A percentile compares a stretch with the other conserved stretches of the same genome.
Evolutionary conservation across 2,329 filamentous ascomycete species (phyloP).

Genomic region (Sporothrix pseudoabietina): DNA sequence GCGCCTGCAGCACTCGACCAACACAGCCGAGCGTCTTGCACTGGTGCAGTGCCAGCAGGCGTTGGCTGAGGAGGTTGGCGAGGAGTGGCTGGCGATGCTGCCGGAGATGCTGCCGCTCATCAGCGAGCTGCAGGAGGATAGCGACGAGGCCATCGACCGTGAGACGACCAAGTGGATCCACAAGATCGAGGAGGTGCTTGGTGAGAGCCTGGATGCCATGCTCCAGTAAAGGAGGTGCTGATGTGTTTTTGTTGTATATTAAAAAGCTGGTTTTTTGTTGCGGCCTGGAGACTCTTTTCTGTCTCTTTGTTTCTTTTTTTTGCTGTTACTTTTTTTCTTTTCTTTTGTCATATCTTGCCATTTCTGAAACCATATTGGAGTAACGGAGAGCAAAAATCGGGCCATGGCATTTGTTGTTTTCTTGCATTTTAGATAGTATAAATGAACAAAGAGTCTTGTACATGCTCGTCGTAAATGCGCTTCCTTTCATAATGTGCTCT

Average conservation of each 20-base stretch:
- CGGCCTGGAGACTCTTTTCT: neutral
- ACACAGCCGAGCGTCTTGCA: constrained; percentile 71
- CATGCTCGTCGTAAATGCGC: neutral
- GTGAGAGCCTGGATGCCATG: constrained; percentile 91
- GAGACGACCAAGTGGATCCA: constrained; percentile 90
- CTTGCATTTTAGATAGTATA: constrained; percentile 2
- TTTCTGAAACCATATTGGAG: constrained; percentile 1
- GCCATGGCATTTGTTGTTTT: constrained; percentile 5
- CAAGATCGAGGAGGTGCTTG: constrained; percentile 83
- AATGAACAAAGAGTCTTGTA: constrained; percentile 1
- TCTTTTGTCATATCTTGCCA: constrained; percentile 1
- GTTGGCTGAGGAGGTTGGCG: constrained; percentile 74
- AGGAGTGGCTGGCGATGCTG: constrained; percentile 89
- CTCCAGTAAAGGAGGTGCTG: constrained; percentile 63
- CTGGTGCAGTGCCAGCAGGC: constrained; percentile 80
- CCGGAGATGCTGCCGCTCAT: constrained; percentile 97
- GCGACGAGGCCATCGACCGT: constrained; percentile 88
- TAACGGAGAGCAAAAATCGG: constrained; percentile 6
- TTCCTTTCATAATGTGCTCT: neutral
- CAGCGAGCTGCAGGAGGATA: constrained; percentile 92
- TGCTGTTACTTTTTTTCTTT: neutral
- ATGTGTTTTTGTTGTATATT: neutral
- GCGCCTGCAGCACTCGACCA: constrained; percentile 70
- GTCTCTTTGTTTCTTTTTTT: neutral
- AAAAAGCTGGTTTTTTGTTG: neutral